Percentiles rank a stretch among this genome's conserved stretches.
These are phyloP conservation scores for Rhodamnia argentea DNA, from an alignment of 345 rosid genomes.

Conservation along the genomic window DNA sequence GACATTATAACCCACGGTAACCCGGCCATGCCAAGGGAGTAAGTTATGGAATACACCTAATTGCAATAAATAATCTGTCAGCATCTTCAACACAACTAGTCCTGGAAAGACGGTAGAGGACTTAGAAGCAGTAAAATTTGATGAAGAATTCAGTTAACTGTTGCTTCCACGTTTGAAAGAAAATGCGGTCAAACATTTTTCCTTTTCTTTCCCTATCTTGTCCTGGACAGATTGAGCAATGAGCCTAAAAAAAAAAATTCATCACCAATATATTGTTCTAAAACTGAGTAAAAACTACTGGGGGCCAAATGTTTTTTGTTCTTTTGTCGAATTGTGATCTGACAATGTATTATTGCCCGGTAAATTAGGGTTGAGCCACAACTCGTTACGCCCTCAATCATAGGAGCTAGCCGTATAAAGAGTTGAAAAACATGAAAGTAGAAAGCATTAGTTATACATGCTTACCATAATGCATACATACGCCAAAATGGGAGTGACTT, in stretches of 20 bases:
- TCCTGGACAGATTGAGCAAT: too few relatives aligned
- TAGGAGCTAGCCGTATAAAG: too few relatives aligned
- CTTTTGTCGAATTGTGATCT: too few relatives aligned
- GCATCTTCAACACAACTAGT: neutral
- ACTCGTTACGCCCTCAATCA: too few relatives aligned
- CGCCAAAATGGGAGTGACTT: neutral
- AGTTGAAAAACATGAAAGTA: too few relatives aligned
- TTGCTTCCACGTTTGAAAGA: neutral
- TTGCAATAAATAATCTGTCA: neutral
- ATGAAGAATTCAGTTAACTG: neutral
- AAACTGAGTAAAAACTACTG: neutral
- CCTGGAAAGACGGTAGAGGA: neutral
- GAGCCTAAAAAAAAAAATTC: neutral
- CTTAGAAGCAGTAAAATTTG: neutral
- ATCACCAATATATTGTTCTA: neutral
- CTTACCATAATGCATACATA: neutral
- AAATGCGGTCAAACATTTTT: neutral
- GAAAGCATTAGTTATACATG: neutral
- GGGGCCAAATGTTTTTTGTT: neutral
- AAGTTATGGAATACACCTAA: neutral
- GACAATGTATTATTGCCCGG: too few relatives aligned
- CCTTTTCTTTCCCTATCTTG: neutral
- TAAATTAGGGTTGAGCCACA: too few relatives aligned
- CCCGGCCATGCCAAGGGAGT: neutral
- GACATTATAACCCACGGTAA: conserved; percentile 27